phyloP scores from a whole-genome alignment of 345 rosid species.

The Lumnitzera littorea region DNA sequence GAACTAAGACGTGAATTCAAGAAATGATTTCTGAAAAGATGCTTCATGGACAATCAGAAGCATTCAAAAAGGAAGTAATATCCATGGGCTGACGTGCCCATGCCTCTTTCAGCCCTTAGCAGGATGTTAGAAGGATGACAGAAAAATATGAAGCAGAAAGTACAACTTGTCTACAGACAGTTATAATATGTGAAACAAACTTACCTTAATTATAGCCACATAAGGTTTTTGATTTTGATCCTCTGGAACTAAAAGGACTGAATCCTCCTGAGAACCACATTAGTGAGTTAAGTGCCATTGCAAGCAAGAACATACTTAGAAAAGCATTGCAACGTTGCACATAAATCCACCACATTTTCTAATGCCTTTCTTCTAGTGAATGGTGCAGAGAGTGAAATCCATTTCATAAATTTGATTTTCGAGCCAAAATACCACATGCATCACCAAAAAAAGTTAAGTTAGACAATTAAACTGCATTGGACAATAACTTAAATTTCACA shows the following conservation, averaged over 20 bases:
- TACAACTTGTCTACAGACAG: not conserved
- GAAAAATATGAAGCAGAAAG: not conserved
- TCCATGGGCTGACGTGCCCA: not conserved
- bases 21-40: not conserved
- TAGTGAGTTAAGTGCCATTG: not conserved
- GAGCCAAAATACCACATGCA: too few relatives aligned
- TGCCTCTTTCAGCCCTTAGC: not conserved
- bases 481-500: too few relatives aligned
- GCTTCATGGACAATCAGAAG: not conserved
- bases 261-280: slow-evolving; percentile 72
- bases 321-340: not conserved
- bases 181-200: not conserved
- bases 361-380: too few relatives aligned
- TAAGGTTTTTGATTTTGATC: slow-evolving; percentile 79
- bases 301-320: not conserved
- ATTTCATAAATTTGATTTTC: too few relatives aligned
- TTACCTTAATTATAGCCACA: slow-evolving; percentile 96
- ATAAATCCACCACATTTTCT: not conserved
- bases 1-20: not conserved
- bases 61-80: not conserved
- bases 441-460: too few relatives aligned
- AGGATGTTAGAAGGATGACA: not conserved
- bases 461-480: too few relatives aligned
- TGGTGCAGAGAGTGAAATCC: too few relatives aligned
- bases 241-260: slow-evolving; percentile 86